Evolutionary conservation across 768 basidiomycete species (phyloP), one percentile per base, ranked within the genome.

Genomic region (Suillus hirtellus): DNA sequence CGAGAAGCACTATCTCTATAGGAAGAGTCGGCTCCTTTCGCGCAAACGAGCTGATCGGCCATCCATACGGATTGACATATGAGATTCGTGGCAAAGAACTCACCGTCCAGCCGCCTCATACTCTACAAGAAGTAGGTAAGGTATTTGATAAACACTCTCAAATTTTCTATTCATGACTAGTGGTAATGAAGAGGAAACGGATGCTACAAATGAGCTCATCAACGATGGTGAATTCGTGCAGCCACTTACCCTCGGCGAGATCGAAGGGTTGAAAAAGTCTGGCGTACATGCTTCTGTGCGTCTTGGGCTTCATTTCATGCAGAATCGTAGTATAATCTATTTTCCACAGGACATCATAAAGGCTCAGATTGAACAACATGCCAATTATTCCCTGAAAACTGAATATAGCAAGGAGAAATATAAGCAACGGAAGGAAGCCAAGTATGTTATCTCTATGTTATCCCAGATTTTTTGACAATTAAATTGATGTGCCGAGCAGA

Each of bases 401-500:
- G 97, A 96, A 75, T 99, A 96, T 76, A 95, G 93, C 77, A 99
- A 99, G 76, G 96, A 99, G 71, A 99, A 99, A 74, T 99, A 98
- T 77, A 90, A 86, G 74, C 96, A 96, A 75, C 84, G 94, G 44
- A 99, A 99, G 75, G 93, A 96, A 78, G 95, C 93, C 62, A 99
- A 99, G 96, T 96, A 71, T 67, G 88, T 73, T 14, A 4, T 17
- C 34, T 46, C 37, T 96, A 71, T 67, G 88, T 73, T 17, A 4
- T 17, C 34, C 47, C 37, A 47, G 17, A 46, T 53, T 21, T 42
- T 12, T 47, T 35, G 59, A 46, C 27, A 42, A 31, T 24, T 35
- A 47, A 24, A 44, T 55, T 49, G 54, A 59, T 54, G 9, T 59
- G 46, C 54, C 64, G 55, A 49, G 37, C 64, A 99, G 96, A 69